A percentile compares a stretch with the other conserved stretches of the same genome.
Conservation (phyloP, 805 yeast species). For the Suhomyces tanzawaensis region DNA sequence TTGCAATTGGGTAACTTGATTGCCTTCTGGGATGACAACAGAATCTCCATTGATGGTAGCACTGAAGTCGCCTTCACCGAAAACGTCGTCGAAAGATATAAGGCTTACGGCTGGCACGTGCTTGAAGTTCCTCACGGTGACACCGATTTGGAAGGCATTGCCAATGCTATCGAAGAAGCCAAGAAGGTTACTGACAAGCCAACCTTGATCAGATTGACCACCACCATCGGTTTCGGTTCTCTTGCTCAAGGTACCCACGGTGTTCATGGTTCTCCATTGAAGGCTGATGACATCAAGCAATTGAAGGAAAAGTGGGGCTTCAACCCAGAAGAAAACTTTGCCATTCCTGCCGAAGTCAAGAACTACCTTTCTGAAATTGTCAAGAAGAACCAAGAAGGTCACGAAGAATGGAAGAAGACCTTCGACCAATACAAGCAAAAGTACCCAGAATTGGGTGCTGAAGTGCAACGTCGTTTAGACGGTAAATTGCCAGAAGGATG, state of each 20-base stretch:
- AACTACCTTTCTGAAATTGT: conserved; percentile 60
- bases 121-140: conserved; percentile 77
- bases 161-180: conserved; percentile 76
- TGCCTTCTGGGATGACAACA: conserved; percentile 95
- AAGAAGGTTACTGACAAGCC: conserved; percentile 80
- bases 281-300: conserved; percentile 87
- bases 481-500: conserved; percentile 82
- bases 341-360: conserved; percentile 79
- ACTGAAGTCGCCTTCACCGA: conserved; percentile 90
- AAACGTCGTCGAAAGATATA: conserved; percentile 79
- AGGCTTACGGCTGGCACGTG: conserved; percentile 94
- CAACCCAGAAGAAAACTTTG: conserved; percentile 78
- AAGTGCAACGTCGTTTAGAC: conserved; percentile 71
- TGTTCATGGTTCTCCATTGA: conserved; percentile 96
- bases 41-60: conserved; percentile 93
- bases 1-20: conserved; percentile 88
- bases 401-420: conserved; percentile 71
- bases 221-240: conserved; percentile 95
- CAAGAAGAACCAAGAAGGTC: conserved; percentile 61
- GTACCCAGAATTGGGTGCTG: conserved; percentile 78
- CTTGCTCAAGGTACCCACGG: conserved; percentile 77
- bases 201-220: conserved; percentile 80
- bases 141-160: conserved; percentile 68
- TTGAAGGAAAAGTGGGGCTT: conserved; percentile 83
- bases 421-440: conserved; percentile 60